Conservation (phyloP, 805 yeast genomes). For the Barnettozyma sp. region DNA sequence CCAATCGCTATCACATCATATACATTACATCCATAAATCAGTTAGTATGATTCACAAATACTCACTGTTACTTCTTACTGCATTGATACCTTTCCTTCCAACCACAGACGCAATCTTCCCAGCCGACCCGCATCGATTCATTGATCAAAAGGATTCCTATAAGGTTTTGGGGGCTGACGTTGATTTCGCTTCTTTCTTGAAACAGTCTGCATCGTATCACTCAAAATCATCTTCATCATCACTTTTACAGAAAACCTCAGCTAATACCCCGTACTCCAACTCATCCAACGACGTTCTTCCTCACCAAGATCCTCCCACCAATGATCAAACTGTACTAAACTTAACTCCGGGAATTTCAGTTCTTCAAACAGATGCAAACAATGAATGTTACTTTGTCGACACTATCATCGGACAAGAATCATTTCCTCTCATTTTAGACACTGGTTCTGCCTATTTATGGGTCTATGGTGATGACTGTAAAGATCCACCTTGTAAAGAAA, state of each 20-base stretch:
- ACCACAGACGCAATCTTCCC: slow-evolving; percentile 6
- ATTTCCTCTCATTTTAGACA: slow-evolving; percentile 51
- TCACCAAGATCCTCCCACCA: no score
- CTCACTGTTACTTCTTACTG: neutral
- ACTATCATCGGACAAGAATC: slow-evolving; percentile 34
- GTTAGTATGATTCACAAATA: neutral
- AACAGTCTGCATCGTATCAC: neutral
- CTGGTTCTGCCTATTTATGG: slow-evolving; percentile 63
- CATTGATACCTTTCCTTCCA: neutral
- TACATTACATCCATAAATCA: neutral
- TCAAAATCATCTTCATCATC: neutral
- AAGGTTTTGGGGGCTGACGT: slow-evolving; percentile 6
- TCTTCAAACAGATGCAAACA: slow-evolving; percentile 23
- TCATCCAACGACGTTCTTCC: no score
- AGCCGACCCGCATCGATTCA: slow-evolving; percentile 1
- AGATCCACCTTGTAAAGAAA: slow-evolving; percentile 35
- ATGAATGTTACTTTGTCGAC: slow-evolving; percentile 34
- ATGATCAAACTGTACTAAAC: slow-evolving; percentile 15
- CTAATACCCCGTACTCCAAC: slow-evolving; percentile 6
- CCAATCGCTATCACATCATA: no score
- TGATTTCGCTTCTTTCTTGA: neutral
- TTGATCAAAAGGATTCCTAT: neutral
- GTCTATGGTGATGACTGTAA: slow-evolving; percentile 47
- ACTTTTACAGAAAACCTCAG: neutral
- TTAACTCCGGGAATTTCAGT: slow-evolving; percentile 25